A percentile compares a stretch with the other conserved stretches of the same genome.
These are phyloP conservation scores for Discostella stelligeroides DNA, from an alignment of 108 stramenopile species.

Conservation along the genomic window DNA sequence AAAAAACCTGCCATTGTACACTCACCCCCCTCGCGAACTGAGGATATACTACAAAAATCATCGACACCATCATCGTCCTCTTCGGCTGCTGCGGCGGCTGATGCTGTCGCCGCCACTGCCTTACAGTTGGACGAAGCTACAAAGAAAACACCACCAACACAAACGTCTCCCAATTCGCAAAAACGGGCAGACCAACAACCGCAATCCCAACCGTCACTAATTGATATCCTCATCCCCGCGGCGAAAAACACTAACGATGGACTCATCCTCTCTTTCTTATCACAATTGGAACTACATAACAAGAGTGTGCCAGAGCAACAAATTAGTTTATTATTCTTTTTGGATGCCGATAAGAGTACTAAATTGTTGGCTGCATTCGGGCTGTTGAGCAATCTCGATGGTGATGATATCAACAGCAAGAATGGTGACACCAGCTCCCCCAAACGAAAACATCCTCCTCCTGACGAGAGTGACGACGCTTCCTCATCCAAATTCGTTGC, in stretches of 20 bases:
- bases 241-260: slow-evolving; percentile 51
- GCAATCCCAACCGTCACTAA: slow-evolving; percentile 31
- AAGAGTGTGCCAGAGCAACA: slow-evolving; percentile 45
- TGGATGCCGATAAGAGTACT: slow-evolving; percentile 61
- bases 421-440: neutral
- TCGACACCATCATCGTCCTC: neutral
- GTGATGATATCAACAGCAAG: neutral
- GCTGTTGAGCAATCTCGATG: slow-evolving; percentile 16
- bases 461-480: slow-evolving; percentile 16
- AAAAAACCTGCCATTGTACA: slow-evolving; percentile 15
- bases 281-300: slow-evolving; percentile 38
- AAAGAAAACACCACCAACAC: neutral
- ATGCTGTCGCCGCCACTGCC: no score
- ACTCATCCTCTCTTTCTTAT: slow-evolving; percentile 53
- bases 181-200: neutral
- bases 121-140: neutral
- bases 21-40: slow-evolving; percentile 14
- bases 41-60: neutral
- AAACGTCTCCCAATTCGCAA: neutral
- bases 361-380: slow-evolving; percentile 68
- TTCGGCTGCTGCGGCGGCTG: neutral
- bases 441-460: neutral
- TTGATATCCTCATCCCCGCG: slow-evolving; percentile 50
- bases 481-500: no score
- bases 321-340: slow-evolving; percentile 65